Conservation (phyloP, 1,284 basidiomycete genomes). For the Singerocomus rubriflavus region DNA sequence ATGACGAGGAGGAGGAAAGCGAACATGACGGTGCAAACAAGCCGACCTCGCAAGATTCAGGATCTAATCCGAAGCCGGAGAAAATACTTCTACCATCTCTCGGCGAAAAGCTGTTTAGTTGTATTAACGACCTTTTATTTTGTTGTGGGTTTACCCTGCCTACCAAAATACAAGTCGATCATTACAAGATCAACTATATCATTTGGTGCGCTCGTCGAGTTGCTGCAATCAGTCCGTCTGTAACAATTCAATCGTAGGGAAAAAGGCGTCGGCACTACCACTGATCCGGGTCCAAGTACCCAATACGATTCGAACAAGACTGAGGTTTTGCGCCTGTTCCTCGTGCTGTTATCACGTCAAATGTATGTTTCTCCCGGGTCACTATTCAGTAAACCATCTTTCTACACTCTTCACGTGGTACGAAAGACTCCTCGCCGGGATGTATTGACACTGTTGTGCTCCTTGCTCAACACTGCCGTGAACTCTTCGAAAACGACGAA, state of each 20-base stretch:
- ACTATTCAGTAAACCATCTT: slow-evolving; percentile 67
- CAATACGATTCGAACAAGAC: slow-evolving; percentile 78
- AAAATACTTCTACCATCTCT: slow-evolving; percentile 66
- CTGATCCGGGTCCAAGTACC: slow-evolving; percentile 63
- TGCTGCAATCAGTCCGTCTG: slow-evolving; percentile 1
- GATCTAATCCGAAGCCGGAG: slow-evolving; percentile 33
- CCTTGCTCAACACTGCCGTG: slow-evolving; percentile 85
- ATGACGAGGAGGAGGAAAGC: slow-evolving; percentile 59
- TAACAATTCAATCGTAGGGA: slow-evolving; percentile 57
- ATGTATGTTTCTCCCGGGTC: slow-evolving; percentile 77
- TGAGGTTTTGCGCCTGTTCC: slow-evolving; percentile 82
- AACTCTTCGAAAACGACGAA: slow-evolving; percentile 52
- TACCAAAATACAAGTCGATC: slow-evolving; percentile 70
- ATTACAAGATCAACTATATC: slow-evolving; percentile 83
- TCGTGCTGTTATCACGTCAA: slow-evolving; percentile 82
- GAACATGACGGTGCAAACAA: slow-evolving; percentile 25
- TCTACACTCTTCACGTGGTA: slow-evolving; percentile 74
- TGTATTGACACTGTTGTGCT: slow-evolving; percentile 86
- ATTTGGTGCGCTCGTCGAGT: slow-evolving; percentile 59
- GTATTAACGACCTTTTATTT: slow-evolving; percentile 81
- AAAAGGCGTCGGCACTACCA: slow-evolving; percentile 83
- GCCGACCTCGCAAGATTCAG: slow-evolving; percentile 14
- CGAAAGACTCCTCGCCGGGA: slow-evolving; percentile 77
- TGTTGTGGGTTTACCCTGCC: slow-evolving; percentile 91
- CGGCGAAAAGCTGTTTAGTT: slow-evolving; percentile 75